Conservation (phyloP, 1,284 basidiomycete genomes). For the Phaffia rhodozyma region DNA sequence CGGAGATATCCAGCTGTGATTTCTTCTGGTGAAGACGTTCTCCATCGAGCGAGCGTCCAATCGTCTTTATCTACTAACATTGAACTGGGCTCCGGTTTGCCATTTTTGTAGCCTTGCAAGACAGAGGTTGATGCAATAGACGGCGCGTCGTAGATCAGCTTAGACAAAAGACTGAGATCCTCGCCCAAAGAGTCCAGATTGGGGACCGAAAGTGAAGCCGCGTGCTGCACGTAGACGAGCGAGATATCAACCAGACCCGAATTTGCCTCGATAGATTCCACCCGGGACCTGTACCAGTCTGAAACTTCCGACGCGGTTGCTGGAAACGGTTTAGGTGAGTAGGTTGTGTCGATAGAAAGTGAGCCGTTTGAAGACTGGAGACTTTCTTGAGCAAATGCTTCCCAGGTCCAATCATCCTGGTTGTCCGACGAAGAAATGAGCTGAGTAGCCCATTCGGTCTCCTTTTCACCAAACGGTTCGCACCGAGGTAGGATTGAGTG, state of each 20-base stretch:
- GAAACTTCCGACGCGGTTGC: slow-evolving; percentile 41
- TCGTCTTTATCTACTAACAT: slow-evolving; percentile 33
- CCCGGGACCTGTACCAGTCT: slow-evolving; percentile 59
- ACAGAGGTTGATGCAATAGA: neutral
- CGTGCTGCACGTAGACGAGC: slow-evolving; percentile 68
- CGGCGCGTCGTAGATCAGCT: slow-evolving; percentile 70
- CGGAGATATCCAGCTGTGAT: slow-evolving; percentile 63
- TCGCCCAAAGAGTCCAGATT: slow-evolving; percentile 74
- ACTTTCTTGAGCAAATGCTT: neutral
- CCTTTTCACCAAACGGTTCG: slow-evolving; percentile 41
- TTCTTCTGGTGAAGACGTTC: slow-evolving; percentile 48
- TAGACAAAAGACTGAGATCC: slow-evolving; percentile 70
- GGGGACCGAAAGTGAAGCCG: slow-evolving; percentile 63
- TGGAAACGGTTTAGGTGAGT: neutral
- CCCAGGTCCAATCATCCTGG: neutral
- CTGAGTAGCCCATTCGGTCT: slow-evolving; percentile 40
- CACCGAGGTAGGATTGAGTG: slow-evolving; percentile 52
- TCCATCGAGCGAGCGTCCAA: slow-evolving; percentile 67
- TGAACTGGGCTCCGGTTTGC: slow-evolving; percentile 34
- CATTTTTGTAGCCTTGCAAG: neutral
- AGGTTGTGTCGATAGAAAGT: neutral
- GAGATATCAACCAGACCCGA: slow-evolving; percentile 69
- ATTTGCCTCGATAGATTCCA: slow-evolving; percentile 48
- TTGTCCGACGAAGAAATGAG: slow-evolving; percentile 42
- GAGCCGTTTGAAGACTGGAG: slow-evolving; percentile 35